Evolutionary conservation across 441 rosid genomes (phyloP).

Genomic region (Arabidopsis hybrid): DNA sequence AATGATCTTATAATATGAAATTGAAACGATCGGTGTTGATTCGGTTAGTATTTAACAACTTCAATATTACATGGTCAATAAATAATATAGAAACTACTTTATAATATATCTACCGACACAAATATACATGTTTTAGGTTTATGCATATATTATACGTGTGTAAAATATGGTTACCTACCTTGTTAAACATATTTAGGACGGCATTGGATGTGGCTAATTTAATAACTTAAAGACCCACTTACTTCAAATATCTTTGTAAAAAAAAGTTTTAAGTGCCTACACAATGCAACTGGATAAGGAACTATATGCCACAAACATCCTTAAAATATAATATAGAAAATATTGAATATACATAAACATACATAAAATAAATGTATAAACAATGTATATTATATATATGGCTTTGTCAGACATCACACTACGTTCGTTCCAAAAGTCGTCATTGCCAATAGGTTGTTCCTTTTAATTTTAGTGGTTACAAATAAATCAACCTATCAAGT

Average conservation of each 20-base stretch:
- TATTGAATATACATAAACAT: not conserved
- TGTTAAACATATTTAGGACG: constrained; percentile 36
- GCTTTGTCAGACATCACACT: constrained; percentile 45
- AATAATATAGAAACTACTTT: constrained; percentile 10
- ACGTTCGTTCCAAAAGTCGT: constrained; percentile 37
- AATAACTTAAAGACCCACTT: constrained; percentile 36
- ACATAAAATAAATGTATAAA: constrained; percentile 11
- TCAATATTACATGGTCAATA: constrained; percentile 31
- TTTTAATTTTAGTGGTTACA: constrained; percentile 37
- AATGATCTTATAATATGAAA: constrained; percentile 10
- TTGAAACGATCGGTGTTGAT: constrained; percentile 28
- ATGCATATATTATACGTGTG: constrained; percentile 28
- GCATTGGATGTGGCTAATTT: constrained; percentile 17
- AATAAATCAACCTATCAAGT: constrained; percentile 26
- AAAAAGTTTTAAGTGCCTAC: constrained; percentile 21
- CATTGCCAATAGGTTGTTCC: constrained; percentile 33
- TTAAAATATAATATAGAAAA: constrained; percentile 35
- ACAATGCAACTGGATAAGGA: constrained; percentile 42
- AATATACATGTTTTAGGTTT: constrained; percentile 18
- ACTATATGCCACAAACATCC: constrained; percentile 47
- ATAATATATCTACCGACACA: constrained; percentile 23
- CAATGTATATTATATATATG: constrained; percentile 15
- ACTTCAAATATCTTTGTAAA: constrained; percentile 33
- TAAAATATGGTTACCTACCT: constrained; percentile 39
- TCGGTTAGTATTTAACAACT: constrained; percentile 42